These are phyloP conservation scores for Hypocrella siamensis DNA, from an alignment of 2,329 filamentous ascomycete species.

Conservation along the genomic window DNA sequence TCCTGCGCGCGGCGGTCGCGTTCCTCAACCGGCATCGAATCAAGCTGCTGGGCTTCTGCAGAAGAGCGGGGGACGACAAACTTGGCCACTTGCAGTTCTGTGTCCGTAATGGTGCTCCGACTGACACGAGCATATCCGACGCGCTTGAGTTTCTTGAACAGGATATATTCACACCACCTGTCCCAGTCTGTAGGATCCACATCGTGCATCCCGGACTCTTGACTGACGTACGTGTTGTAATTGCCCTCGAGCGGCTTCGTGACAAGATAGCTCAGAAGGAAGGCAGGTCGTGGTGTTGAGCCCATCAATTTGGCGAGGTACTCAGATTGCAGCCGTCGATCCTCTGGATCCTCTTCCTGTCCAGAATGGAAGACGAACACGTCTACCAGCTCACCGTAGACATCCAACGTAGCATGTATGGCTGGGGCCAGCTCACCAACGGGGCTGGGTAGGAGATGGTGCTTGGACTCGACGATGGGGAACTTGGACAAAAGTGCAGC, in stretches of 20 bases:
- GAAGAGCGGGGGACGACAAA: slow-evolving; percentile 63
- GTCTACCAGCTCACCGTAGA: slow-evolving; percentile 79
- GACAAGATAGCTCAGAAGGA: slow-evolving; percentile 84
- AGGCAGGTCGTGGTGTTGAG: slow-evolving; percentile 58
- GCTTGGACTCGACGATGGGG: slow-evolving; percentile 91
- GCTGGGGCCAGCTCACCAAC: slow-evolving; percentile 91
- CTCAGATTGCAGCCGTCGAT: slow-evolving; percentile 70
- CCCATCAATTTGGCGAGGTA: slow-evolving; percentile 87
- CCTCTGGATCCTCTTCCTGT: slow-evolving; percentile 90
- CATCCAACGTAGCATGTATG: slow-evolving; percentile 90
- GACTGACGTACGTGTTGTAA: slow-evolving; percentile 88
- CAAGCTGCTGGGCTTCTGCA: slow-evolving; percentile 32
- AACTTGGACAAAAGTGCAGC: slow-evolving; percentile 88
- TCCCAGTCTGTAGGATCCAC: slow-evolving; percentile 91
- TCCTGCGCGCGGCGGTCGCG: slow-evolving; percentile 48
- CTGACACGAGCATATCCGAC: slow-evolving; percentile 83
- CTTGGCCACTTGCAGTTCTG: slow-evolving; percentile 91
- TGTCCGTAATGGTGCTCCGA: slow-evolving; percentile 86
- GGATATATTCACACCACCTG: slow-evolving; percentile 96
- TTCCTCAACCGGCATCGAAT: slow-evolving; percentile 30
- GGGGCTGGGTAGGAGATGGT: slow-evolving; percentile 84
- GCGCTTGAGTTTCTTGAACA: slow-evolving; percentile 78
- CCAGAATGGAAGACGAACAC: slow-evolving; percentile 98
- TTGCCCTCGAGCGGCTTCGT: slow-evolving; percentile 83
- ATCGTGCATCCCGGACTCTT: slow-evolving; percentile 81